Evolutionary conservation across 495 filamentous ascomycete genomes (phyloP), one percentile per base, ranked within the genome.

Genomic region (Friedmanniomyces simplex): DNA sequence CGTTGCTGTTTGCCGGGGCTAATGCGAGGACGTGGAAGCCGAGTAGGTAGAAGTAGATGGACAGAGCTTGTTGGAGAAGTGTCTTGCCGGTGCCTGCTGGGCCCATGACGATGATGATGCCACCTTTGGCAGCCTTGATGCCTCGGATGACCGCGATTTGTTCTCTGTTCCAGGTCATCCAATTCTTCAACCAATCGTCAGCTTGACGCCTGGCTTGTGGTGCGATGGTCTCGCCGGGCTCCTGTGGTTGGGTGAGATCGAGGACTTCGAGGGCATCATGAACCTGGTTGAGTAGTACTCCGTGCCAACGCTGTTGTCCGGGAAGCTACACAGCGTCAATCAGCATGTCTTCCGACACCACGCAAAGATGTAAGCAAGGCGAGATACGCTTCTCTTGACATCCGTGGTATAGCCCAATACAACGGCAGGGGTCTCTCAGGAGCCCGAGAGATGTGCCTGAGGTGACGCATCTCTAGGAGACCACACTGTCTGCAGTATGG

Each of bases 11-110:
- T 1, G 55, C 55, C 21, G 55, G 55, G 6, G 55, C 36, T 1
- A 58, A 18, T 20, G 48, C 55, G 1, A 49, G n/a, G 3, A 58
- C 48, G 36, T 58, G 55, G 22, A 37, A 52, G 32, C 48, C 55
- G n/a, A 51, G 32, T n/a, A 24, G 13, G 22, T 52, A 58, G 36
- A 46, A 48, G 47, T 51, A 58, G 46, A 45, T 45, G 1, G 47
- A 42, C 6, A 58, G 10, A 14, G 43, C 55, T 21, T 49, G 32
- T 28, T 58, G 55, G 16, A 58, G 22, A 4, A 58, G 37, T 2
- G 55, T 58, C 47, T 58, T 58, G 18, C 55, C 55, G 5, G 55
- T 58, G 13, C 45, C 55, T 8, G 55, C 55, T 3, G 55, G 55
- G 22, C 55, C 55, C 46, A 46, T 58, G n/a, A 58, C 26, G 24